Conservation (phyloP, 106 monocot genomes). For the Allium sativum region DNA sequence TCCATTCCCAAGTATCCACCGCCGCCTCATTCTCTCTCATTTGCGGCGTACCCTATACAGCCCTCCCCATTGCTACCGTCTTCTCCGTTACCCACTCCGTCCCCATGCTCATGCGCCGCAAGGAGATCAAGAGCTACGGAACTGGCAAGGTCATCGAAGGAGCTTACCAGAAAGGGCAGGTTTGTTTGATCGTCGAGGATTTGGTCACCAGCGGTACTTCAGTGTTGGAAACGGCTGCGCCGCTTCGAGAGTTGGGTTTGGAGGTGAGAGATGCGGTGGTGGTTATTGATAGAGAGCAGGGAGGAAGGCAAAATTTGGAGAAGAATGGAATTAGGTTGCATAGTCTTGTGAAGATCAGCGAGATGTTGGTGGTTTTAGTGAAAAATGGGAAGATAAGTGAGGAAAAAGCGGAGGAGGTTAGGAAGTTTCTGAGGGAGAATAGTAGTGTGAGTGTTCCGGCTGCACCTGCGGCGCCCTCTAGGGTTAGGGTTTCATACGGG, state of each 20-base stretch:
- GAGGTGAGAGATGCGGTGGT: conserved; percentile 68
- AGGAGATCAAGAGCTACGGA: conserved; percentile 83
- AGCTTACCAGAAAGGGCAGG: conserved; percentile 39
- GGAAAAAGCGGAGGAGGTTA: conserved; percentile 51
- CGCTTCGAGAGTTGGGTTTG: conserved; percentile 57
- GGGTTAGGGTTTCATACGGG: conserved; percentile 40
- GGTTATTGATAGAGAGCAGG: conserved; percentile 82
- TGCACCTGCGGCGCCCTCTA: conserved; percentile 1
- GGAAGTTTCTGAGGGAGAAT: conserved; percentile 60
- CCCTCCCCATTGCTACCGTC: conserved; percentile 84
- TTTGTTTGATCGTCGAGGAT: conserved; percentile 74
- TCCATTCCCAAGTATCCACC: conserved; percentile 25
- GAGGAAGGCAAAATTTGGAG: conserved; percentile 75
- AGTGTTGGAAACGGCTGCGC: conserved; percentile 77
- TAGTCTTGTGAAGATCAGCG: conserved; percentile 46
- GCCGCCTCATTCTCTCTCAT: conserved; percentile 51
- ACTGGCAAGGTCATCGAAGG: conserved; percentile 75
- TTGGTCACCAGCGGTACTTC: conserved; percentile 95
- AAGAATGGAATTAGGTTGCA: conserved; percentile 60
- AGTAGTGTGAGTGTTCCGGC: conserved; percentile 41
- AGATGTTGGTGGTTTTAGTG: conserved; percentile 57
- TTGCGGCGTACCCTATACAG: conserved; percentile 97
- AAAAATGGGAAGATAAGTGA: conserved; percentile 39
- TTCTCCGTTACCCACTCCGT: conserved; percentile 49
- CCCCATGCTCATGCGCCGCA: conserved; percentile 97